These are phyloP conservation scores for Clonostachys rosea DNA, from an alignment of 2,329 filamentous ascomycete genomes.

Conservation along the genomic window DNA sequence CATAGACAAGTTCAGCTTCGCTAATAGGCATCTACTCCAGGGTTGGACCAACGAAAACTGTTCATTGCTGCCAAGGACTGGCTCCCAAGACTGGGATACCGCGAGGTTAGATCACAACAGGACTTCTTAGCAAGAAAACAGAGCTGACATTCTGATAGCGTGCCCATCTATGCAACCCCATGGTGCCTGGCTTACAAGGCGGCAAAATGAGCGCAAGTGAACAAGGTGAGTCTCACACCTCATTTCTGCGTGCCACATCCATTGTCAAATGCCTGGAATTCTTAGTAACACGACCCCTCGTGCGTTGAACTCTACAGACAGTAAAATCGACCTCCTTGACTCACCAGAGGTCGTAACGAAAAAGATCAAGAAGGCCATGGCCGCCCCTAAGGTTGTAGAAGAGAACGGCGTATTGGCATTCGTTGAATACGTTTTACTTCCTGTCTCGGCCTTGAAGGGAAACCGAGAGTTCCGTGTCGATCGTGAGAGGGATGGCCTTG, in stretches of 20 bases:
- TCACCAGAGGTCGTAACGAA: constrained; percentile 66
- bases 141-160: constrained; percentile 16
- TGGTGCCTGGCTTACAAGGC: constrained; percentile 82
- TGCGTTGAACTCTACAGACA: constrained; percentile 37
- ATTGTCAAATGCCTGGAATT: background rate
- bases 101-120: constrained; percentile 37
- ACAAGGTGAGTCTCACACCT: constrained; percentile 37
- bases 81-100: constrained; percentile 82
- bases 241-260: too few relatives aligned
- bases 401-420: constrained; percentile 86
- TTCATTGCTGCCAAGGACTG: constrained; percentile 83
- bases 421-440: constrained; percentile 81
- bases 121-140: constrained; percentile 4
- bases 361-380: constrained; percentile 84
- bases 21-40: too few relatives aligned
- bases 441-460: constrained; percentile 59
- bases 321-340: constrained; percentile 93
- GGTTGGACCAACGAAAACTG: constrained; percentile 79
- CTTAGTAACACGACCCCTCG: background rate
- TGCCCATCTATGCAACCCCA: constrained; percentile 52
- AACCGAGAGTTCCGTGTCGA: constrained; percentile 64
- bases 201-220: constrained; percentile 85
- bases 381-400: constrained; percentile 70
- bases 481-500: constrained; percentile 56
- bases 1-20: too few relatives aligned